A percentile compares a stretch with the other conserved stretches of the same genome.
These are phyloP conservation scores for Mortierella antarctica DNA, from an alignment of 192 early-diverging fungal species.

Conservation along the genomic window DNA sequence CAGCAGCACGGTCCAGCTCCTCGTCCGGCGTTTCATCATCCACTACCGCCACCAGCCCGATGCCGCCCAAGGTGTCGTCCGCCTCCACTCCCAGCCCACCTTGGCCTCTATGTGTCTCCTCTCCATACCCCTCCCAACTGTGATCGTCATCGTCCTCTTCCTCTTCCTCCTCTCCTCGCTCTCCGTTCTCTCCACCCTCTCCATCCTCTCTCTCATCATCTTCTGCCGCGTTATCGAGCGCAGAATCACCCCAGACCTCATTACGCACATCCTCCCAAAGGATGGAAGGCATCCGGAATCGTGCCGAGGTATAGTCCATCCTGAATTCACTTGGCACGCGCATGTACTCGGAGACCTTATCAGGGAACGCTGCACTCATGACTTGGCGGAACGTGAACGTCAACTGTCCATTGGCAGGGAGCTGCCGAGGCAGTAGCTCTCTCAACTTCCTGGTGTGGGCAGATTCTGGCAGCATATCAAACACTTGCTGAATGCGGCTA, in stretches of 20 bases:
- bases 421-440: constrained; percentile 3
- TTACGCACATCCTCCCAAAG: constrained; percentile 43
- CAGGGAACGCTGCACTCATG: constrained; percentile 19
- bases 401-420: constrained; percentile 43
- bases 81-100: background rate
- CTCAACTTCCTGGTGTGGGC: background rate
- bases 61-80: background rate
- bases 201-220: constrained; percentile 13
- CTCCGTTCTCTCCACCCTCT: too few relatives aligned
- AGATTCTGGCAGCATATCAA: background rate
- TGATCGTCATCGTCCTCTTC: constrained; percentile 1
- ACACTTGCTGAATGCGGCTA: constrained; percentile 8
- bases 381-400: constrained; percentile 45
- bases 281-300: constrained; percentile 44
- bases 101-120: background rate
- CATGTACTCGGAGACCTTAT: constrained; percentile 37
- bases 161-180: too few relatives aligned
- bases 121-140: background rate
- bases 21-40: background rate
- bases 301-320: constrained; percentile 39
- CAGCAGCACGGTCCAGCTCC: constrained; percentile 1
- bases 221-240: background rate
- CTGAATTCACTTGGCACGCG: constrained; percentile 34
- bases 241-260: constrained; percentile 23
- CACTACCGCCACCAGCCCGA: background rate